These are phyloP conservation scores for Pascua guehoae DNA, from an alignment of 1,284 basidiomycete species.

Conservation along the genomic window DNA sequence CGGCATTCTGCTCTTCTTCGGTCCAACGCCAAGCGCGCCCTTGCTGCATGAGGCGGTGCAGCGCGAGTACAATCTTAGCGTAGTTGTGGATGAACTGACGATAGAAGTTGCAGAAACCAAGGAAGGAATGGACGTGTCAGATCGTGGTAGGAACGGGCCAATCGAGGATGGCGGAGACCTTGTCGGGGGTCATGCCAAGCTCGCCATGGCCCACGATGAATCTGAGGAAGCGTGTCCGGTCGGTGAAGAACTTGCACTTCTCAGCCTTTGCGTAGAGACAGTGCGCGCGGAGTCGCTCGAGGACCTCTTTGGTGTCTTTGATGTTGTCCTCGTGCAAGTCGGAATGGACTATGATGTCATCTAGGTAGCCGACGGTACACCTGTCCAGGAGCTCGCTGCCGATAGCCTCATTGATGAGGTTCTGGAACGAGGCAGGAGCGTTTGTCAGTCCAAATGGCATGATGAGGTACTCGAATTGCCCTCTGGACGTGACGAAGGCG, in stretches of 20 bases:
- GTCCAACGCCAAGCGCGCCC: constrained; percentile 28
- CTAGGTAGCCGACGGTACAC: constrained; percentile 32
- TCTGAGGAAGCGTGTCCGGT: constrained; percentile 48
- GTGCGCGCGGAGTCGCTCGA: constrained; percentile 41
- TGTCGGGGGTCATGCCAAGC: constrained; percentile 50
- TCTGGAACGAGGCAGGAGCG: constrained; percentile 43
- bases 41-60: no score
- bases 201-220: constrained; percentile 43
- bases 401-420: constrained; percentile 31
- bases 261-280: constrained; percentile 45
- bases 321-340: not conserved
- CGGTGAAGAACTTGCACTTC: constrained; percentile 48
- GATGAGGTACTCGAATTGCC: constrained; percentile 46
- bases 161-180: constrained; percentile 46
- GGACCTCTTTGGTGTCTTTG: constrained; percentile 29
- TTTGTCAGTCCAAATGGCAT: constrained; percentile 50
- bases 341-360: constrained; percentile 11
- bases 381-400: constrained; percentile 25
- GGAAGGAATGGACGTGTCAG: constrained; percentile 45
- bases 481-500: constrained; percentile 38
- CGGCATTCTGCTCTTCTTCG: constrained; percentile 41
- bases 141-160: constrained; percentile 50
- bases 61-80: constrained; percentile 36
- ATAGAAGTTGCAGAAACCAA: constrained; percentile 52
- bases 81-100: constrained; percentile 49